Evolutionary conservation across 192 early-diverging fungal genomes (phyloP).

Genomic region (Coemansia sp.): DNA sequence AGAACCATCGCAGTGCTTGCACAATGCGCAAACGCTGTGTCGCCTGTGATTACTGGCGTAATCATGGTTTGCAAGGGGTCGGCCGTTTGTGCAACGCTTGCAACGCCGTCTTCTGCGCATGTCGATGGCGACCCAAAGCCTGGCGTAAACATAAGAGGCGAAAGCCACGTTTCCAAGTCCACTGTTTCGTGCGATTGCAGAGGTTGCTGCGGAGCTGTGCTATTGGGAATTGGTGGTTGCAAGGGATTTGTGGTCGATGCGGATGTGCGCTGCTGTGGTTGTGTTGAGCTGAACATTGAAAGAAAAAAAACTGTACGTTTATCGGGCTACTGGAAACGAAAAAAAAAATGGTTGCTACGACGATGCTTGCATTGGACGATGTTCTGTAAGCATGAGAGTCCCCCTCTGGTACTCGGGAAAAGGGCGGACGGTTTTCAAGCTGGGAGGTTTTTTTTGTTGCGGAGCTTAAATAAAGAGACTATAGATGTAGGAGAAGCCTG

Average conservation of each 20-base stretch:
- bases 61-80: neutral
- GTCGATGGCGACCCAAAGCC: neutral
- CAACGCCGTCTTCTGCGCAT: neutral
- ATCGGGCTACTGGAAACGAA: neutral
- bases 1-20: neutral
- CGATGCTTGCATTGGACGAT: neutral
- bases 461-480: neutral
- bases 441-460: neutral
- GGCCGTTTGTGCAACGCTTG: no score
- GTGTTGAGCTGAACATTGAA: neutral
- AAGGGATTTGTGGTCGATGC: neutral
- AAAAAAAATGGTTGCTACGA: neutral
- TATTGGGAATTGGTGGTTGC: neutral
- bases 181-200: neutral
- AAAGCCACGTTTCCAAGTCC: neutral
- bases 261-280: neutral
- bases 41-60: neutral
- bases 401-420: neutral
- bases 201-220: neutral
- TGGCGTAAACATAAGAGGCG: neutral
- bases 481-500: neutral
- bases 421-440: neutral
- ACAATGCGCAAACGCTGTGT: neutral
- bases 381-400: neutral
- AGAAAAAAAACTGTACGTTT: neutral